Conservation (phyloP, 2,329 filamentous ascomycete genomes). For the Whalleya microplaca region DNA sequence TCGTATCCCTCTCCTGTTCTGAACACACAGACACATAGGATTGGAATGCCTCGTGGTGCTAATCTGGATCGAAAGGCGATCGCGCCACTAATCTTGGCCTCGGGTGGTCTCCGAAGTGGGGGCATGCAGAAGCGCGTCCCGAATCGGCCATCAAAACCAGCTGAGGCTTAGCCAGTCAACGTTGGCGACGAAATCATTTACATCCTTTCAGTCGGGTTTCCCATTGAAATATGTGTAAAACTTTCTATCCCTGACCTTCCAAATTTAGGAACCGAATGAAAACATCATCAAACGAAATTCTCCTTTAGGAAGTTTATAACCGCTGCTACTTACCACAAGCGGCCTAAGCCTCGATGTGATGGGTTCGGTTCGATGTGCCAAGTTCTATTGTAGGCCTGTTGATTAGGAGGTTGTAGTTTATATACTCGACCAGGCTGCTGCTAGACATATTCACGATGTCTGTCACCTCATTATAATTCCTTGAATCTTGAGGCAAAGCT, state of each 20-base stretch:
- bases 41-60: too few species aligned
- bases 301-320: conserved; percentile 13
- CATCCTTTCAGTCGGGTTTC: too few species aligned
- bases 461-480: not conserved
- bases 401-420: not conserved
- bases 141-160: not conserved
- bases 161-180: not conserved
- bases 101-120: conserved; percentile 11
- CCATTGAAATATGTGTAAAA: not conserved
- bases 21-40: too few species aligned
- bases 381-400: conserved; percentile 8
- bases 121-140: not conserved
- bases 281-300: conserved; percentile 11
- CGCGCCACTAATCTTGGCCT: conserved; percentile 8
- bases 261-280: not conserved
- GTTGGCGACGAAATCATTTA: too few species aligned
- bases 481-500: not conserved
- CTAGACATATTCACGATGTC: conserved; percentile 6
- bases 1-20: too few species aligned
- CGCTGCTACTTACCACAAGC: conserved; percentile 10
- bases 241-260: not conserved
- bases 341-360: conserved; percentile 1
- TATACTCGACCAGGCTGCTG: conserved; percentile 1
- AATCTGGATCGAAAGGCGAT: conserved; percentile 5
- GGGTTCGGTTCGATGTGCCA: conserved; percentile 17